phyloP scores from a whole-genome alignment of 306 rosid genomes.

The Citrullus colocynthis region DNA sequence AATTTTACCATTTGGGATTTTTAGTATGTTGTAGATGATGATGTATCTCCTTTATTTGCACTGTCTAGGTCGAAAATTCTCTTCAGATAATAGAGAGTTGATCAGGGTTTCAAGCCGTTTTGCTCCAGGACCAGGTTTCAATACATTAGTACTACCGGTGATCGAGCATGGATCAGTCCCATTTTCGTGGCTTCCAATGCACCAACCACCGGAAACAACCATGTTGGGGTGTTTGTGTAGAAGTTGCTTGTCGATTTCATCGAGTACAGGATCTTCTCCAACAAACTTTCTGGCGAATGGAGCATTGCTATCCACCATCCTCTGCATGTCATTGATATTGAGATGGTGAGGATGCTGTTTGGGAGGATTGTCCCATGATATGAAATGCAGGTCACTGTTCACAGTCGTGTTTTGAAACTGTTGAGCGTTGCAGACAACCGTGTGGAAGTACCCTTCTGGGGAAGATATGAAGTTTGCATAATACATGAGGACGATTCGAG shows the following conservation, averaged over 20 bases:
- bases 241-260: constrained; percentile 58
- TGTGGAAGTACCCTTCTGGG: constrained; percentile 96
- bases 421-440: constrained; percentile 87
- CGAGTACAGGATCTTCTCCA: constrained; percentile 65
- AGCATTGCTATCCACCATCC: constrained; percentile 64
- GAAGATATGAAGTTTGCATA: constrained; percentile 88
- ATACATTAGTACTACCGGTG: constrained; percentile 37
- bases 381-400: constrained; percentile 84
- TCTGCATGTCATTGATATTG: constrained; percentile 43
- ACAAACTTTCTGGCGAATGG: constrained; percentile 92
- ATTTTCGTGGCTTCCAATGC: constrained; percentile 66
- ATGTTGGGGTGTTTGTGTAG: constrained; percentile 46
- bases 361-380: constrained; percentile 99
- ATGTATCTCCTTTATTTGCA: constrained; percentile 38
- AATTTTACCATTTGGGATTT: background rate
- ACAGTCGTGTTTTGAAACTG: constrained; percentile 92
- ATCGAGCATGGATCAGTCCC: constrained; percentile 78
- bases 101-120: constrained; percentile 65
- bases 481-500: constrained; percentile 88
- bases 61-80: constrained; percentile 70
- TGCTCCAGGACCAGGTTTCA: constrained; percentile 69
- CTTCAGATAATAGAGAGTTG: constrained; percentile 50
- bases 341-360: constrained; percentile 99
- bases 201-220: constrained; percentile 96
- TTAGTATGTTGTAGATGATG: background rate